phyloP scores from a whole-genome alignment of 768 basidiomycete genomes.

The Suillus subluteus region DNA sequence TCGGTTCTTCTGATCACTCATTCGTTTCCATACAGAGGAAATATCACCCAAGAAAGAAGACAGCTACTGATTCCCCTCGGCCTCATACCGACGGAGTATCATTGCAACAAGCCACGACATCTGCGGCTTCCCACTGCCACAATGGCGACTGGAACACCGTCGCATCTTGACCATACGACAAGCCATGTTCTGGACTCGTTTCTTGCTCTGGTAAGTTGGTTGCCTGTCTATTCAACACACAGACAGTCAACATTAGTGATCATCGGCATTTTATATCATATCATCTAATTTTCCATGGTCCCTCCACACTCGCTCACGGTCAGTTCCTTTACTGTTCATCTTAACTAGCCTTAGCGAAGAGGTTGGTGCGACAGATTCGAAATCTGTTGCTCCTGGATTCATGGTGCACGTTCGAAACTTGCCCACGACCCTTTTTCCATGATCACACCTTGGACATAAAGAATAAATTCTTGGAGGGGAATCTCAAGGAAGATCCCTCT shows the following conservation, averaged over 20 bases:
- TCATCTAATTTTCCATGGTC: no score
- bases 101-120: not conserved
- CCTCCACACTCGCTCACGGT: not conserved
- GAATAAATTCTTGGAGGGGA: not conserved
- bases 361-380: not conserved
- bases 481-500: not conserved
- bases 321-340: not conserved
- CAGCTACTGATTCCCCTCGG: not conserved
- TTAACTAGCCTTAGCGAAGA: not conserved
- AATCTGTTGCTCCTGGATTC: not conserved
- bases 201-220: not conserved
- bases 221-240: not conserved
- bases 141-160: not conserved
- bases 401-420: not conserved
- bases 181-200: not conserved
- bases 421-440: not conserved
- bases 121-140: not conserved
- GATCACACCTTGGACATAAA: not conserved
- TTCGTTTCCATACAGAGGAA: not conserved
- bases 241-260: not conserved
- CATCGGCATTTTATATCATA: no score
- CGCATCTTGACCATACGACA: not conserved
- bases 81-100: not conserved
- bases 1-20: not conserved
- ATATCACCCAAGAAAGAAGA: not conserved